Evolutionary conservation across 176 grass and related monocot species (phyloP), one percentile per base, ranked within the genome.

Genomic region (Juncus effusus): DNA sequence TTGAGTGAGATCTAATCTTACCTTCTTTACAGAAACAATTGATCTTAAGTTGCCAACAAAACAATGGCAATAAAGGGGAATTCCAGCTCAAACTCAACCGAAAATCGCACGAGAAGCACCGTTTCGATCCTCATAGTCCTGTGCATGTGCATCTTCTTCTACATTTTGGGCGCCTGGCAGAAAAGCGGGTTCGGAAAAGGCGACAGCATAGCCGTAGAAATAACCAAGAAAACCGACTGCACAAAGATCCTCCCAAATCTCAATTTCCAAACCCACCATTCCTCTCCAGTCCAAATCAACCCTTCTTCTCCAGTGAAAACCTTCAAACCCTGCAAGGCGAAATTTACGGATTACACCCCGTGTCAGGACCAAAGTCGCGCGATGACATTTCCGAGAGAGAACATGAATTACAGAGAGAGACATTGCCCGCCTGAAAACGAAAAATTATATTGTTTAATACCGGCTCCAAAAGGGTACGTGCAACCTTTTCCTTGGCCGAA

Each of bases 121-220:
- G 77, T 90, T 10, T 87, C 76, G 0, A 38, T 96, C 53, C 84
- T 85, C 65, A 87, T 96, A 72, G 72, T 96, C 56, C 74, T 96
- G 42, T 84, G 81, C 38, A 80, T 96, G 84, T 96, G 91, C 63
- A 87, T 83, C 78, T 96, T 90, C 86, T 96, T 90, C 81, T 96
- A 96, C 78, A 81, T 90, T 58, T 64, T 96, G 4, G 91, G 91
- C 41, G 87, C 86, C 1, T 96, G 86, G 86, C 91, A 90, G 62
- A 96, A 96, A 81, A 96, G 91, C 6, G 91, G 91, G 51, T 96
- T 87, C 38, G 91, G 91, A 4, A 96, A 90, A 63, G 91, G 91
- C 51, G 91, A 96, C 80, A 90, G 81, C 73, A 96, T 96, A 53
- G 91, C 91, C 4, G 72, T 96, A 13, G 91, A 90, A 79, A 62